Conservation (phyloP, 441 rosid genomes). For the Isatis lusitanica region DNA sequence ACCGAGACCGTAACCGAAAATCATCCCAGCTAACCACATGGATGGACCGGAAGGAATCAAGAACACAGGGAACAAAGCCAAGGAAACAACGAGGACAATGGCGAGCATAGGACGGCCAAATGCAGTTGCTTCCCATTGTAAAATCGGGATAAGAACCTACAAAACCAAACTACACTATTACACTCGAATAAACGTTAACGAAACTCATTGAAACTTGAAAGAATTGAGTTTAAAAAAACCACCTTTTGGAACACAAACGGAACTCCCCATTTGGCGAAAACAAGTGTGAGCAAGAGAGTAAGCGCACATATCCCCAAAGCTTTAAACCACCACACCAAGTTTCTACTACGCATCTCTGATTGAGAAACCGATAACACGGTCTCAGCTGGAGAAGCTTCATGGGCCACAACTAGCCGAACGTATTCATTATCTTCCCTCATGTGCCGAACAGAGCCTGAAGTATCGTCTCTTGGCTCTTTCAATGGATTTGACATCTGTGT, state of each 20-base stretch:
- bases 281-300: conserved; percentile 35
- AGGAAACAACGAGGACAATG: conserved; percentile 72
- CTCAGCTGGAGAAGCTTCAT: conserved; percentile 44
- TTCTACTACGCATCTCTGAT: conserved; percentile 25
- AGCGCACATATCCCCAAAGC: conserved; percentile 40
- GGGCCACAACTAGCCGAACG: conserved; percentile 64
- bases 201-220: neutral
- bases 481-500: conserved; percentile 46
- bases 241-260: conserved; percentile 83
- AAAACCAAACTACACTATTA: conserved; percentile 21
- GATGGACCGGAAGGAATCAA: conserved; percentile 98
- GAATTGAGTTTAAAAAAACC: neutral
- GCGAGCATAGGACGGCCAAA: conserved; percentile 97
- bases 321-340: conserved; percentile 66
- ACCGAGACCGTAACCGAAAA: conserved; percentile 90
- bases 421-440: conserved; percentile 63
- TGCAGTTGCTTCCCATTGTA: conserved; percentile 98
- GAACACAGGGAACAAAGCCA: conserved; percentile 90
- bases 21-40: conserved; percentile 99
- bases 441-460: conserved; percentile 27
- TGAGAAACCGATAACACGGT: conserved; percentile 36
- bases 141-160: conserved; percentile 78
- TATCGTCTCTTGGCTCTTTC: conserved; percentile 40
- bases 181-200: neutral
- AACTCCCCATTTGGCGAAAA: conserved; percentile 75